A percentile compares a stretch with the other conserved stretches of the same genome.
These are phyloP conservation scores for Ceratocystis cacaofunesta DNA, from an alignment of 2,329 filamentous ascomycete species.

Conservation along the genomic window DNA sequence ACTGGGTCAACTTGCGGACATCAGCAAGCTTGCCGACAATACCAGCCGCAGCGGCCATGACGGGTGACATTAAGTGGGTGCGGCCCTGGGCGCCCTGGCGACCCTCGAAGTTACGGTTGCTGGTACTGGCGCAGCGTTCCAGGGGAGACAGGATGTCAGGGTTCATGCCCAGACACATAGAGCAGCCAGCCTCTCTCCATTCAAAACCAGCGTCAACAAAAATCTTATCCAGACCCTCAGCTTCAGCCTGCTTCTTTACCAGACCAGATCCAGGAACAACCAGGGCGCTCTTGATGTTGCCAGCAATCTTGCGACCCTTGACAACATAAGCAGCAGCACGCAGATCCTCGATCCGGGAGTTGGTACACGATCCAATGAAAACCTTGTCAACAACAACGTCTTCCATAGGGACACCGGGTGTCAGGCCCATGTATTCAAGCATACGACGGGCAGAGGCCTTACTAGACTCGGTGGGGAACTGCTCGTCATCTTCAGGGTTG, in stretches of 20 bases:
- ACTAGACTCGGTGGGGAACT: slow-evolving; percentile 65
- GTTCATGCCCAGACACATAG: slow-evolving; percentile 99
- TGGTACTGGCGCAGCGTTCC: slow-evolving; percentile 89
- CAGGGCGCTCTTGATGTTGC: slow-evolving; percentile 87
- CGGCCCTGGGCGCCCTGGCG: slow-evolving; percentile 82
- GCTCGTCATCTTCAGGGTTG: slow-evolving; percentile 49
- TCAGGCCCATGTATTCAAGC: slow-evolving; percentile 92
- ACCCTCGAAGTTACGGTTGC: slow-evolving; percentile 95
- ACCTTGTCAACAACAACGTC: slow-evolving; percentile 90
- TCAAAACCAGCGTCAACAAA: slow-evolving; percentile 88
- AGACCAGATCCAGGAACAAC: slow-evolving; percentile 91
- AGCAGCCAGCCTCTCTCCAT: slow-evolving; percentile 96
- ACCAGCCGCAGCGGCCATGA: slow-evolving; percentile 76
- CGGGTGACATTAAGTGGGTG: slow-evolving; percentile 92
- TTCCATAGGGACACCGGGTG: slow-evolving; percentile 72
- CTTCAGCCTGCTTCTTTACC: slow-evolving; percentile 81
- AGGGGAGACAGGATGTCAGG: slow-evolving; percentile 85
- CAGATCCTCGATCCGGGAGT: slow-evolving; percentile 90
- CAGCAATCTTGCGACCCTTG: slow-evolving; percentile 70
- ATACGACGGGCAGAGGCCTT: slow-evolving; percentile 66
- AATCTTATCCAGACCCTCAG: slow-evolving; percentile 83
- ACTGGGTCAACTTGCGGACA: slow-evolving; percentile 61
- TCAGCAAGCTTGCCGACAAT: slow-evolving; percentile 85
- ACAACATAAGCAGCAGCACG: slow-evolving; percentile 75
- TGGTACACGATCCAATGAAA: slow-evolving; percentile 96